Evolutionary conservation across 257 asterid species (phyloP), one percentile per base, ranked within the genome.

Genomic region (Solanum chilense): DNA sequence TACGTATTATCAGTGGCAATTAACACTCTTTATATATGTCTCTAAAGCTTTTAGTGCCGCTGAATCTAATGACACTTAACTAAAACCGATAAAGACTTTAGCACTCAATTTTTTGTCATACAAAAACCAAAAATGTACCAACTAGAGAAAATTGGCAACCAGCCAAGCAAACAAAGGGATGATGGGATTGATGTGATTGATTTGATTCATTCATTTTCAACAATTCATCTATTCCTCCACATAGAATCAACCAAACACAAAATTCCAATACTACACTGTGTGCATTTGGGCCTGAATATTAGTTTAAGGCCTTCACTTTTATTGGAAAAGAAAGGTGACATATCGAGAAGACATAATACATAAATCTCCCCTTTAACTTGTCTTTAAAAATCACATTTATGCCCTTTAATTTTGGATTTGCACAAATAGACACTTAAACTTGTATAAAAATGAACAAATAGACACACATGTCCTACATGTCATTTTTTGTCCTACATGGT

Each of bases 121-220:
- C 89, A 87, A 88, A 88, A 86, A 92, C 90, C 92, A 89, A 76
- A 74, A 91, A 91, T 33, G 89, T 94, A 90, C 92, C 92, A 90
- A 91, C 93, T 87, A 80, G 82, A 90, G 82, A 90, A 88, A 91
- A 90, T 88, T 85, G 70, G 49, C 90, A 77, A n/a, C 41, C 62
- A 77, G 23, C 84, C 60, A 77, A 77, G 1, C 23, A 12, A 41
- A 41, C 82, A 75, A 41, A 35, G n/a, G 5, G 87, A 75, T 90
- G 91, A 88, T 82, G 85, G 86, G 49, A 84, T 74, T 21, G 82
- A 74, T 39, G 77, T 89, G 92, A 91, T 91, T 91, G 93, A 92
- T 91, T 86, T 90, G 90, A 91, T 89, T 31, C 47, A 86, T 91
- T 88, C 89, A 86, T 84, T 78, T 75, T 31, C 20, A 44, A 47